Evolutionary conservation across 192 early-diverging fungal genomes (phyloP).

Genomic region (Gonapodya sp.): DNA sequence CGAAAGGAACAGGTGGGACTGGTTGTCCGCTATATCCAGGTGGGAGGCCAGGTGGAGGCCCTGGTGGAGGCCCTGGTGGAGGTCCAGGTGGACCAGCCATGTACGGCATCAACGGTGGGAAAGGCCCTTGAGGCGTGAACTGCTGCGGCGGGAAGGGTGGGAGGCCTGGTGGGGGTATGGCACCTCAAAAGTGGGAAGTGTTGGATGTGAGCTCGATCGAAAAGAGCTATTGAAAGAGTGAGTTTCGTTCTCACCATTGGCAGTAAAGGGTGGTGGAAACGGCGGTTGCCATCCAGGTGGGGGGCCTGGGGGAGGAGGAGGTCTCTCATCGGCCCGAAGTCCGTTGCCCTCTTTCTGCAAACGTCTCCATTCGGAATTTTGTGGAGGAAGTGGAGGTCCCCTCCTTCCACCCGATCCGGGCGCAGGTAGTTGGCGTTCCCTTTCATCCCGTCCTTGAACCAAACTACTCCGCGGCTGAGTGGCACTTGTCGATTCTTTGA

Average conservation of each 20-base stretch:
- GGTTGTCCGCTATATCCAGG: too few relatives aligned
- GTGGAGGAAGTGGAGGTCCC: neutral
- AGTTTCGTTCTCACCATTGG: neutral
- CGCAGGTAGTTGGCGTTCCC: too few relatives aligned
- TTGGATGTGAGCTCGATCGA: too few relatives aligned
- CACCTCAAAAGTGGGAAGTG: neutral
- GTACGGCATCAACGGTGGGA: too few relatives aligned
- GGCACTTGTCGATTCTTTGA: too few relatives aligned
- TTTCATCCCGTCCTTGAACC: neutral
- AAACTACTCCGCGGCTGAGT: too few relatives aligned
- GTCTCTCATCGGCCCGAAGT: neutral
- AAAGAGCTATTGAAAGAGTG: too few relatives aligned
- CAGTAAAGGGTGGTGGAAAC: neutral
- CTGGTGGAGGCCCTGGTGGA: neutral
- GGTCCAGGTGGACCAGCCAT: neutral
- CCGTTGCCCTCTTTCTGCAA: neutral
- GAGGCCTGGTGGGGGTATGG: neutral
- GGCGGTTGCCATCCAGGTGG: neutral
- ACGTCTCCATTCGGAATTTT: neutral
- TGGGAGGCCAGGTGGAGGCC: neutral
- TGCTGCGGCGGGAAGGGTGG: neutral
- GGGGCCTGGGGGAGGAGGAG: too few relatives aligned
- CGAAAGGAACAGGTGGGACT: too few relatives aligned
- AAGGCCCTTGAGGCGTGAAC: too few relatives aligned
- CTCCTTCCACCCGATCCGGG: neutral